Evolutionary conservation across 1,139 yeast species (phyloP).

Genomic region (Scheffersomyces quercinus): DNA sequence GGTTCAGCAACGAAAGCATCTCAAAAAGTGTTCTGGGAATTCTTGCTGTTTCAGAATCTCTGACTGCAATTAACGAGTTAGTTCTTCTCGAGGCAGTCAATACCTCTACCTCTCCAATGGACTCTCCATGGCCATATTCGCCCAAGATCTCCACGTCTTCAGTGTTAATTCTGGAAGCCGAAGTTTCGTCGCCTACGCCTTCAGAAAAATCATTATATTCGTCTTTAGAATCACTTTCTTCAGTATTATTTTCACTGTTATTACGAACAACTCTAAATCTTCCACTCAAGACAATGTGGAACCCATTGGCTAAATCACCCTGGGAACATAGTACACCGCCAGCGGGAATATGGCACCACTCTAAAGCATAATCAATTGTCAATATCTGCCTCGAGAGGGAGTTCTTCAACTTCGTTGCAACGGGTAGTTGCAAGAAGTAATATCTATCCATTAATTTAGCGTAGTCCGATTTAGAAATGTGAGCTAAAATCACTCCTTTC

Average conservation of each 20-base stretch:
- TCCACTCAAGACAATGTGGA: conserved; percentile 88
- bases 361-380: conserved; percentile 86
- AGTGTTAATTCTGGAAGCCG: conserved; percentile 4
- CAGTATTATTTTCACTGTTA: conserved; percentile 9
- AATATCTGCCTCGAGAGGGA: conserved; percentile 67
- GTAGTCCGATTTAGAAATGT: conserved; percentile 61
- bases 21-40: conserved; percentile 90
- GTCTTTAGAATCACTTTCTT: conserved; percentile 6
- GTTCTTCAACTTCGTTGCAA: conserved; percentile 71
- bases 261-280: conserved; percentile 67
- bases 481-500: conserved; percentile 64
- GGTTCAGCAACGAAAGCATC: conserved; percentile 77
- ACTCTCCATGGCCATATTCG: conserved; percentile 92
- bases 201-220: conserved; percentile 12
- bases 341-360: conserved; percentile 90
- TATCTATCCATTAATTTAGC: conserved; percentile 72
- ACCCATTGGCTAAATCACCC: conserved; percentile 89
- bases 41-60: conserved; percentile 92
- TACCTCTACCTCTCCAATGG: conserved; percentile 94
- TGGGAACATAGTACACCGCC: conserved; percentile 80
- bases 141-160: conserved; percentile 50
- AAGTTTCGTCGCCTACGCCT: conserved; percentile 5
- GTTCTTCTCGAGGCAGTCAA: conserved; percentile 78
- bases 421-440: conserved; percentile 72
- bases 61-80: conserved; percentile 76